Evolutionary conservation across 2,329 filamentous ascomycete genomes (phyloP).

Genomic region (Calonectria pseudoreteaudii): DNA sequence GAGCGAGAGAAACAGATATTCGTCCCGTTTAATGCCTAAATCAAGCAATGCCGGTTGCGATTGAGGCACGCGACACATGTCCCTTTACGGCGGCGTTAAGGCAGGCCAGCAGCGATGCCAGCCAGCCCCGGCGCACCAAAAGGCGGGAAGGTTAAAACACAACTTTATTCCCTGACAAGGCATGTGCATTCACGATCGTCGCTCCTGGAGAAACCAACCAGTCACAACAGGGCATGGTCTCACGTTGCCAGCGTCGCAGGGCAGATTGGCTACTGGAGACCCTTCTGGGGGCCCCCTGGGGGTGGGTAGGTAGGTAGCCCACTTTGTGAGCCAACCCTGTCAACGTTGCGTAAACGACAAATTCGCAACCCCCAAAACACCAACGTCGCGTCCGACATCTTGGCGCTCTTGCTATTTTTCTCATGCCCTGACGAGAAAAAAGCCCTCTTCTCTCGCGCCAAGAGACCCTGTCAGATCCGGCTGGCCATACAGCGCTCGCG

Average conservation of each 20-base stretch:
- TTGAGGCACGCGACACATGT: slow-evolving; percentile 36
- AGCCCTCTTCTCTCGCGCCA: background rate
- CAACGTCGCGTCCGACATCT: background rate
- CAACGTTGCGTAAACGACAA: background rate
- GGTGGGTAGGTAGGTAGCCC: no score
- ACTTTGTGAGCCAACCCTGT: no score
- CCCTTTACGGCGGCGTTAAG: slow-evolving; percentile 24
- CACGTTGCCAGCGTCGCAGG: slow-evolving; percentile 35
- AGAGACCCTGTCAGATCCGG: background rate
- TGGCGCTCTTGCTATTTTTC: background rate
- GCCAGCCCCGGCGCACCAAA: background rate
- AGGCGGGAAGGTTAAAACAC: slow-evolving; percentile 6
- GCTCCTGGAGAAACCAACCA: slow-evolving; percentile 8
- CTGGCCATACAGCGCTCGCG: background rate
- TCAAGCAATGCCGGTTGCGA: background rate
- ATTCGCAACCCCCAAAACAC: background rate
- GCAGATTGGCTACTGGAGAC: slow-evolving; percentile 40
- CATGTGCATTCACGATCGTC: slow-evolving; percentile 13
- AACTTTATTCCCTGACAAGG: slow-evolving; percentile 41
- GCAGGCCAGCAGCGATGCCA: background rate
- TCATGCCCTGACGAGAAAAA: background rate
- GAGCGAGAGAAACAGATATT: background rate
- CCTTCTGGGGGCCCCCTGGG: background rate
- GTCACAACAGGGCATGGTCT: slow-evolving; percentile 6
- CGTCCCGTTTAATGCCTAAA: background rate